Evolutionary conservation across 202 grass and related monocot species (phyloP).

Genomic region (Saccharum hybrid): DNA sequence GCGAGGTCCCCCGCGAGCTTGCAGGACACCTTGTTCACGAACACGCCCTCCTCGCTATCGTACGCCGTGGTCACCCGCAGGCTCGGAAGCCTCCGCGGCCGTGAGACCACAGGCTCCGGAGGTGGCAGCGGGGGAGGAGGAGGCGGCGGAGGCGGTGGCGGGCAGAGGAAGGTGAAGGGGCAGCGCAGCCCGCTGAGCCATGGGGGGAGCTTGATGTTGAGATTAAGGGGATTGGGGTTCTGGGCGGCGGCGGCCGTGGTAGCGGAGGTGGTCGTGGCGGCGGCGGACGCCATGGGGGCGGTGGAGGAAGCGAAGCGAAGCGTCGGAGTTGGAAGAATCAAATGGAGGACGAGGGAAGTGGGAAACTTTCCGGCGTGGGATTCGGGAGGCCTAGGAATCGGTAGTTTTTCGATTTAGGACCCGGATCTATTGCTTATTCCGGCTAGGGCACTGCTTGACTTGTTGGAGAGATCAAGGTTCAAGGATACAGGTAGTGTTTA

Average conservation of each 20-base stretch:
- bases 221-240: constrained; percentile 37
- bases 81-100: constrained; percentile 27
- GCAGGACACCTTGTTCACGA: constrained; percentile 92
- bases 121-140: constrained; percentile 16
- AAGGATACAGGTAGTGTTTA: too few relatives aligned
- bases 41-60: constrained; percentile 67
- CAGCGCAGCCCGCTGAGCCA: constrained; percentile 49
- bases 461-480: too few relatives aligned
- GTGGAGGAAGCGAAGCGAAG: constrained; percentile 45
- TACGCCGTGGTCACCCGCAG: constrained; percentile 85
- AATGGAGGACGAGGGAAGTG: constrained; percentile 36
- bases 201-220: constrained; percentile 37
- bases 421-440: not conserved
- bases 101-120: constrained; percentile 25
- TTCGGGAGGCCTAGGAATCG: not conserved
- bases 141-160: not conserved
- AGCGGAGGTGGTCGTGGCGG: not conserved
- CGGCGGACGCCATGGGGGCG: constrained; percentile 48
- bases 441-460: too few relatives aligned
- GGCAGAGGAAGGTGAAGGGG: constrained; percentile 51
- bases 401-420: not conserved
- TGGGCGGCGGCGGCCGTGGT: not conserved
- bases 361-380: constrained; percentile 16
- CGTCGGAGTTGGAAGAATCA: constrained; percentile 40
- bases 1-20: constrained; percentile 77